Conservation (phyloP, 768 basidiomycete genomes). For the Russula abietina region DNA sequence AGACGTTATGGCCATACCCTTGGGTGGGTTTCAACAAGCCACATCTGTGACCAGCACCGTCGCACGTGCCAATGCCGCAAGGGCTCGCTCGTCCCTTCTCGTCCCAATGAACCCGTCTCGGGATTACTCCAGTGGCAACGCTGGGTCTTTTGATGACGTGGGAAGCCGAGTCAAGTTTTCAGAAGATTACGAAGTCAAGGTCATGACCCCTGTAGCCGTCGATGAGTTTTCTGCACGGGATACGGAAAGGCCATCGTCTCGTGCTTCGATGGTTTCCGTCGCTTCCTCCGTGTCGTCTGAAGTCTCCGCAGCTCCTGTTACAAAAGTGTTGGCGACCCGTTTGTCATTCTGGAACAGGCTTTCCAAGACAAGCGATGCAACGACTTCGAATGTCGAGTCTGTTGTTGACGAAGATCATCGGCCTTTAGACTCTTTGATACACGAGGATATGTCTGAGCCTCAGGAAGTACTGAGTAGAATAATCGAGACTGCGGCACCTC, state of each 20-base stretch:
- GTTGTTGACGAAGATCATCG: conserved; percentile 16
- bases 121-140: conserved; percentile 14
- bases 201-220: conserved; percentile 35
- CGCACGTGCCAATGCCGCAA: conserved; percentile 42
- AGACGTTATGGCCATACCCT: conserved; percentile 63
- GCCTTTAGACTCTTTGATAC: conserved; percentile 23
- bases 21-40: conserved; percentile 56
- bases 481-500: conserved; percentile 52
- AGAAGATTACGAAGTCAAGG: conserved; percentile 41
- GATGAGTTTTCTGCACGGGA: conserved; percentile 25
- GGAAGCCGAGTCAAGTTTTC: conserved; percentile 49
- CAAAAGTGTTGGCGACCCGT: conserved; percentile 55
- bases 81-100: conserved; percentile 44
- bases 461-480: conserved; percentile 51
- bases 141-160: conserved; percentile 7
- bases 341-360: conserved; percentile 72
- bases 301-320: conserved; percentile 42
- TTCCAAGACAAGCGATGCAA: conserved; percentile 35
- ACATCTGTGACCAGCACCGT: conserved; percentile 46
- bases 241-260: conserved; percentile 24
- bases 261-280: conserved; percentile 36
- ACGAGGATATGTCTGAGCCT: conserved; percentile 32
- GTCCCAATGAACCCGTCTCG: conserved; percentile 29
- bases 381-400: not conserved
- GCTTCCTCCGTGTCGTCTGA: conserved; percentile 53